A percentile compares a stretch with the other conserved stretches of the same genome.
Evolutionary conservation across 1,284 basidiomycete genomes (phyloP).

Genomic region (Puccinia novopanici): DNA sequence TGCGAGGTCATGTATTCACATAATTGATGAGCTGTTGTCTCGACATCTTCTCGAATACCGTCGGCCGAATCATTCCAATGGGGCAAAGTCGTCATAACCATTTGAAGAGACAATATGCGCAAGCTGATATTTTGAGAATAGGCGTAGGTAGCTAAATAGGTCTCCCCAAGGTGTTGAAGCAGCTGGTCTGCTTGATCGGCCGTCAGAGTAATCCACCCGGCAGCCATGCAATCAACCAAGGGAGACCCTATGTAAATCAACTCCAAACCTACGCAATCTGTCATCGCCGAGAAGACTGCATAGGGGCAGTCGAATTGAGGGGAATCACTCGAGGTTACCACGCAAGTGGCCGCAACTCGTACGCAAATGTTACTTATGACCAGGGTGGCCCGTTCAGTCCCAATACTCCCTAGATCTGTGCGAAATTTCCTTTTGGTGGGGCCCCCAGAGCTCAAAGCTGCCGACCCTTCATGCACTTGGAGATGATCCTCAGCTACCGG

Average conservation of each 20-base stretch:
- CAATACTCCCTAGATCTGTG: slow-evolving; percentile 27
- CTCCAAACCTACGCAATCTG: slow-evolving; percentile 29
- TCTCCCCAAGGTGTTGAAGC: slow-evolving; percentile 43
- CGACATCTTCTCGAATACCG: neutral
- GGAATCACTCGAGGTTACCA: neutral
- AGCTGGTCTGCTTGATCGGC: slow-evolving; percentile 36
- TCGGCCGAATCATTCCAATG: slow-evolving; percentile 20
- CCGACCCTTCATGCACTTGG: slow-evolving; percentile 1
- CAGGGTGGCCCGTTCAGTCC: slow-evolving; percentile 24
- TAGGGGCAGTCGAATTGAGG: neutral
- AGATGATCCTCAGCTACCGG: neutral
- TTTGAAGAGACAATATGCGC: slow-evolving; percentile 34
- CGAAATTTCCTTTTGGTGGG: slow-evolving; percentile 33
- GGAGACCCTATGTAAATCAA: slow-evolving; percentile 30
- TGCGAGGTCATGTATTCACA: slow-evolving; percentile 29
- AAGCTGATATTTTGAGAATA: slow-evolving; percentile 45
- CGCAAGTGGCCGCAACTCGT: slow-evolving; percentile 21
- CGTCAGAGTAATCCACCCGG: slow-evolving; percentile 24
- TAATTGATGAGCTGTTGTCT: slow-evolving; percentile 29
- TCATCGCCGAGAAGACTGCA: slow-evolving; percentile 5
- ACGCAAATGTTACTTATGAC: slow-evolving; percentile 27
- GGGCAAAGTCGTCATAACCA: slow-evolving; percentile 22
- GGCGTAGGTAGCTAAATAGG: slow-evolving; percentile 37
- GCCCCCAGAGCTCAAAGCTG: neutral
- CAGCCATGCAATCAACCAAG: slow-evolving; percentile 27